Evolutionary conservation across 345 rosid species (phyloP), one percentile per base, ranked within the genome.

Genomic region (Gynandropsis gynandra): DNA sequence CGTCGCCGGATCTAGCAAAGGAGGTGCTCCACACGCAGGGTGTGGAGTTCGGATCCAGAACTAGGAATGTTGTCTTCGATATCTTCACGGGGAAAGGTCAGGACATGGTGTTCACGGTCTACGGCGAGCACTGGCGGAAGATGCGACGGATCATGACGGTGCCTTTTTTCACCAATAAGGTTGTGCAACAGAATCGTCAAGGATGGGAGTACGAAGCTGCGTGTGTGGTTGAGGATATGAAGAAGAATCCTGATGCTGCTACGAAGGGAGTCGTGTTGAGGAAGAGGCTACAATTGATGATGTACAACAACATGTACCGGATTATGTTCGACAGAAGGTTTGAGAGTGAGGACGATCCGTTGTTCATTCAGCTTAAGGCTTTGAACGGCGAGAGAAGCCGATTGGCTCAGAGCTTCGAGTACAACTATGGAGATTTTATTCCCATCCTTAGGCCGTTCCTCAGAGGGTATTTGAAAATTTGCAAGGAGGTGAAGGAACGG

Each of bases 121-220:
- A 92, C 62, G 98, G 98, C 0, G 99, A 93, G 54, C 99, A 93
- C 60, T 93, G 99, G 97, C 64, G 99, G 56, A 93, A 93, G 79
- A 93, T 92, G 98, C 40, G 97, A 38, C 46, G 98, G 60, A 92
- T 92, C 76, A 92, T 92, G 98, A 92, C 98, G 15, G 98, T 92
- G 13, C 98, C 98, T 0, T 93, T 93, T 57, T 92, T 92, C 74
- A 92, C 99, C 21, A 82, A 85, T 73, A 88, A 82, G 46, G 97
- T 88, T 0, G 92, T 88, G 7, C 95, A 82, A 6, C 95, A 74
- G 58, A 76, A 88, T 63, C 59, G 92, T 1, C 41, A 58, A 12
- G 86, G 95, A 0, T 80, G 94, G 92, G 87, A 93, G 11, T 72
- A 54, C 10, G 94, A 93, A 73, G 95, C 89, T 0, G 95, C 77